Percentiles rank a stretch among this genome's conserved stretches.
Evolutionary conservation across 306 rosid species (phyloP).

Genomic region (Fagus crenata): DNA sequence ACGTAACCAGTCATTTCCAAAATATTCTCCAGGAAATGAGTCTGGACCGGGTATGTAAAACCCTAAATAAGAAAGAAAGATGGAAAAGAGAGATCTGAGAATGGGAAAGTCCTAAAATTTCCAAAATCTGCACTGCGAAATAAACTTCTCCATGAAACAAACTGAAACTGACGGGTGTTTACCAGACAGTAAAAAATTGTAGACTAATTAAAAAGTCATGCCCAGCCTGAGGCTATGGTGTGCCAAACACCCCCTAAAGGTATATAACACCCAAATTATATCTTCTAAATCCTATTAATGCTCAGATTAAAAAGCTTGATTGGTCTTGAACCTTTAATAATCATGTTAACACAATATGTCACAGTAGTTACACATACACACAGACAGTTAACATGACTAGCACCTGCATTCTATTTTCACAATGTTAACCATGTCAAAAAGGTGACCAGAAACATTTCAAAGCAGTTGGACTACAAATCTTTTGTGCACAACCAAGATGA

Average conservation of each 20-base stretch:
- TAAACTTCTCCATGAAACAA: background rate
- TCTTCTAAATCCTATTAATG: background rate
- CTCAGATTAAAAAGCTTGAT: background rate
- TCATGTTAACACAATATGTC: background rate
- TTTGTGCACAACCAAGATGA: background rate
- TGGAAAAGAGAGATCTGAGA: background rate
- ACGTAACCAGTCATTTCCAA: slow-evolving; percentile 75
- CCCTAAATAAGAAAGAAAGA: slow-evolving; percentile 56
- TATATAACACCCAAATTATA: background rate
- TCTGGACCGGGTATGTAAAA: slow-evolving; percentile 75
- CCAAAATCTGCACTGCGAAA: background rate
- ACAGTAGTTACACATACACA: background rate
- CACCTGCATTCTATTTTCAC: background rate
- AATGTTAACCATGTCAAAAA: background rate
- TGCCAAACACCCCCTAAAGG: background rate
- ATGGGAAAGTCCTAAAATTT: slow-evolving; percentile 20
- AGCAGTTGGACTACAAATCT: background rate
- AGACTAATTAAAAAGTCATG: background rate
- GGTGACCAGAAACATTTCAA: background rate
- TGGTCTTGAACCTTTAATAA: background rate
- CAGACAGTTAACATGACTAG: background rate
- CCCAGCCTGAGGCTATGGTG: background rate
- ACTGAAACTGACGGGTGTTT: background rate
- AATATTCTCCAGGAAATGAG: slow-evolving; percentile 84
- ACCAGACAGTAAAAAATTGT: background rate